Evolutionary conservation across 2,329 filamentous ascomycete species (phyloP), one percentile per base, ranked within the genome.

Genomic region (Ampelomyces quisqualis): DNA sequence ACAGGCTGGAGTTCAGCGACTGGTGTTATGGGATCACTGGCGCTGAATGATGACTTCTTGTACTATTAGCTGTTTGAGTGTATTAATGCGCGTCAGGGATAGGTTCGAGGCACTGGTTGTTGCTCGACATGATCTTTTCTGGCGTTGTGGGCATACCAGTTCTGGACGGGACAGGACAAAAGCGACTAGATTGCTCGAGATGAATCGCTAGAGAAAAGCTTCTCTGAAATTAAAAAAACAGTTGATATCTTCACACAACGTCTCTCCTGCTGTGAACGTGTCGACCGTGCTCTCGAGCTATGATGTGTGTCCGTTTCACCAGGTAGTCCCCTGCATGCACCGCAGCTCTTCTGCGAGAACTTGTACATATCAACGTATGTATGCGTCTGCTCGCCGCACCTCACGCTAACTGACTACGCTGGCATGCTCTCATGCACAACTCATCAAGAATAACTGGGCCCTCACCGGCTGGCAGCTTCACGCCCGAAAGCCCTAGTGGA

Each of bases 161-260:
- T 29, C 23, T 29, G 38, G 45, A 43, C 22, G 38, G 38, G 38
- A 37, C 22, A 22, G 13, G 15, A 5, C 8, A 3, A 44, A 43
- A 29, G 41, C 42, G 45, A 48, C 15, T 40, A 41, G 44, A 39
- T 20, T 39, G 37, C 17, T 19, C 17, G 17, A n/a, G 10, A 27
- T 26, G 37, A 29, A 51, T 38, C 44, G 43, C 46, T 48, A 54
- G 49, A 58, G 42, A 58, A 60, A 62, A 58, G 54, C 45, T 29
- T 32, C n/a, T n/a, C 35, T 53, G 35, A 56, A 61, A 60, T 60
- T 59, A 51, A 14, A 57, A 60, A 59, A 60, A 60, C 56, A 60
- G 30, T 58, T 58, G 20, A 60, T 60, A 60, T 38, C 37, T 38
- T 38, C 7, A 40, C 1, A 24, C 15, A n/a, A 4, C 15, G 7